Evolutionary conservation across 2,329 filamentous ascomycete genomes (phyloP).

Genomic region (Orbilia oligospora): DNA sequence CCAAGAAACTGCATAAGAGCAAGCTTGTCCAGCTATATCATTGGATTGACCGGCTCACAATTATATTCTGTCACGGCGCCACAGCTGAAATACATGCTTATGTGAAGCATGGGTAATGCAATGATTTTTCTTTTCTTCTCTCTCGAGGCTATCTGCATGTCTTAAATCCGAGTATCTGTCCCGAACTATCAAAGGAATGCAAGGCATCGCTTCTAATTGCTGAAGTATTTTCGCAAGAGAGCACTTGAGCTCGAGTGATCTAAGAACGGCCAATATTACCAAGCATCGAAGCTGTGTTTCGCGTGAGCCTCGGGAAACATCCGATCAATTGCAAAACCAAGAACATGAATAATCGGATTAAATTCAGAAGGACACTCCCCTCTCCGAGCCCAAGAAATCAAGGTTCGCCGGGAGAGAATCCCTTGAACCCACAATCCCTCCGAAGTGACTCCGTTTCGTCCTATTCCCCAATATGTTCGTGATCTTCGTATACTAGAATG

Average conservation of each 20-base stretch:
- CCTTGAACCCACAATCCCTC: slow-evolving; percentile 56
- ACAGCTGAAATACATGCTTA: slow-evolving; percentile 40
- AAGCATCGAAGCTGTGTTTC: slow-evolving; percentile 6
- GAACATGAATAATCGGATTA: background rate
- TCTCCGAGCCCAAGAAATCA: slow-evolving; percentile 7
- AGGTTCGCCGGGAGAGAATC: slow-evolving; percentile 35
- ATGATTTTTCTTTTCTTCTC: slow-evolving; percentile 15
- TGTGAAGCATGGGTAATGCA: slow-evolving; percentile 19
- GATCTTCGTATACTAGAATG: slow-evolving; percentile 10
- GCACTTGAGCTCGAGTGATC: slow-evolving; percentile 11
- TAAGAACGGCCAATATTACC: background rate
- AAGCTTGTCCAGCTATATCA: slow-evolving; percentile 15
- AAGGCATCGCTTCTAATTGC: slow-evolving; percentile 31
- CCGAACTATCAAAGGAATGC: slow-evolving; percentile 10
- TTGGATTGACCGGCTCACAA: slow-evolving; percentile 26
- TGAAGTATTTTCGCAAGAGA: slow-evolving; percentile 7
- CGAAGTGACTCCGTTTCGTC: slow-evolving; percentile 54
- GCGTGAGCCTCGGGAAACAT: slow-evolving; percentile 47
- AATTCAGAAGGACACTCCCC: background rate
- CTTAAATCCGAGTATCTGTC: slow-evolving; percentile 43
- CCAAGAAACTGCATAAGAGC: slow-evolving; percentile 37
- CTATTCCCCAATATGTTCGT: background rate
- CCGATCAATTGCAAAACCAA: slow-evolving; percentile 46
- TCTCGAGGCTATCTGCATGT: slow-evolving; percentile 14
- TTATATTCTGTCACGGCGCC: slow-evolving; percentile 35